Base-by-base conservation (phyloP, 75 land plant genomes). In the Pinus albicaulis region DNA sequence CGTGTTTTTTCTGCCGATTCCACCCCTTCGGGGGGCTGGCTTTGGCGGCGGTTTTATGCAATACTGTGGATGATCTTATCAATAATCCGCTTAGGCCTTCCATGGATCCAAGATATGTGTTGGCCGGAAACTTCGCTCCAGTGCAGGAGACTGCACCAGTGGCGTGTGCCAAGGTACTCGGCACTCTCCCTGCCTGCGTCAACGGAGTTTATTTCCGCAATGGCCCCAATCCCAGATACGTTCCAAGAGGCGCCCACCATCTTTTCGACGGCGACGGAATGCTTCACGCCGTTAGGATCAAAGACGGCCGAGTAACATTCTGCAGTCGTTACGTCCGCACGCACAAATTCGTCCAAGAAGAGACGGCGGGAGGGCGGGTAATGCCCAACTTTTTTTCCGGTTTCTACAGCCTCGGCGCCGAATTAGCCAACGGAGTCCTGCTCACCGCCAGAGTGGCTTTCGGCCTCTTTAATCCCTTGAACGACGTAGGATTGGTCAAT, bases 221-320 rank as follows among this genome's bases (percentile, higher is more conserved):
- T 72, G 98, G 98, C 14, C 90, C 93, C 24, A 94, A 94, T 53
- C 89, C 94, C 0, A 83, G 82, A 77, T 78, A 79, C 83, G 76
- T 64, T 7, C 88, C 96, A 17, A 73, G 81, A 0, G 86, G 86
- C 2, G 83, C 89, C 15, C 82, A 86, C 85, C 93, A 91, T 64
- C 79, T 87, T 56, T 92, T 94, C 73, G 98, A 94, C 61, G 98
- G 98, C 14, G 94, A 94, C 44, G 97, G 97, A 55, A 94, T 94
- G 97, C 85, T 94, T 55, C 97, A 94, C 82, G 77, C 87, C 68
- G 56, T 92, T 68, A 69, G 73, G 52, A 80, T 88, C 73, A 72
- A 73, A 56, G 73, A 57, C 41, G 86, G 90, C 41, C 22, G 20
- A 0, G 95, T 91, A 60, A 82, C 76, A 2, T 78, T 90, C 57